These are phyloP conservation scores for Cladosporium sp. DNA, from an alignment of 2,329 filamentous ascomycete species.

Conservation along the genomic window DNA sequence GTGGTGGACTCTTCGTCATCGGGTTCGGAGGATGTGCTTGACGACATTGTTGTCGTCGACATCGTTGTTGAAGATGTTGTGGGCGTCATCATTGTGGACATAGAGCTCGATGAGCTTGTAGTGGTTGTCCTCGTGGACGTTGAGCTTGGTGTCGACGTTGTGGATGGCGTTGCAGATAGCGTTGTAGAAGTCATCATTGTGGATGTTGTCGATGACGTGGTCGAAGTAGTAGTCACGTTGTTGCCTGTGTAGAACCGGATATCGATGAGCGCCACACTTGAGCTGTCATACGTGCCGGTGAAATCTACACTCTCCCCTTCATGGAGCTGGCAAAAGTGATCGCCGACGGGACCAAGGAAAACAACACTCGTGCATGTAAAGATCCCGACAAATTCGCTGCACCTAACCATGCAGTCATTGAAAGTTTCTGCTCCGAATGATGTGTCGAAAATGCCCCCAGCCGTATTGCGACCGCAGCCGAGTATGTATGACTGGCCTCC, in stretches of 20 bases:
- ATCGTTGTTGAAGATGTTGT: background rate
- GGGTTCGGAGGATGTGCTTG: background rate
- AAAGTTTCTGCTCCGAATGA: background rate
- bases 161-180: background rate
- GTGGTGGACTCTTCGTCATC: background rate
- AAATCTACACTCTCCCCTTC: background rate
- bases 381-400: background rate
- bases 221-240: background rate
- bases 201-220: background rate
- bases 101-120: background rate
- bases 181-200: background rate
- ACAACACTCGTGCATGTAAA: constrained; percentile 2
- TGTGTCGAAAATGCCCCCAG: background rate
- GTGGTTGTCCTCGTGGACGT: background rate
- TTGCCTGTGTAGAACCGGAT: background rate
- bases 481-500: background rate
- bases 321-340: background rate
- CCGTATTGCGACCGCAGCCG: background rate
- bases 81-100: background rate
- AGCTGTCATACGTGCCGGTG: background rate
- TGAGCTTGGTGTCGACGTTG: background rate
- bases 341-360: background rate
- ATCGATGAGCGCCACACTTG: background rate
- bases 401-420: background rate
- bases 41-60: background rate